Evolutionary conservation across 2,329 filamentous ascomycete species (phyloP), one percentile per base, ranked within the genome.

Genomic region (Arthrocladium fulminans): DNA sequence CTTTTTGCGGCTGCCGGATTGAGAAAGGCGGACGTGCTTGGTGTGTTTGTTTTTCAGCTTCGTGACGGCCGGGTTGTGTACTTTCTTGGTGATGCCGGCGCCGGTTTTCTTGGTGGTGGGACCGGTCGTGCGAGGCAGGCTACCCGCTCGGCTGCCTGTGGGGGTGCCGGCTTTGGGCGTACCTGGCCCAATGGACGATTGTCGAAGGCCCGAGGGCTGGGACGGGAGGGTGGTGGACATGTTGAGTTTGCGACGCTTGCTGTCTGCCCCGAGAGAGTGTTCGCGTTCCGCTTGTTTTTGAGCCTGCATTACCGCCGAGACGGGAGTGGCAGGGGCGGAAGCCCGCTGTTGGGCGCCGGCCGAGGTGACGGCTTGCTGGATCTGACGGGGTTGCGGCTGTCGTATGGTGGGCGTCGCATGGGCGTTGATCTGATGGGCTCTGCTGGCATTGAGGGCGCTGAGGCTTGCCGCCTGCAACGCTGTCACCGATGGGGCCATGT

Each of bases 111-210:
- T 79, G 51, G 74, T 71, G 20, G 61, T 57, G 54, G 62, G 47
- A 38, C 50, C 55, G 19, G 51, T 47, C 6, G 48, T 59, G 30
- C 70, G 69, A 8, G 79, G 79, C 2, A 72, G 74, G 53, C 78
- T 81, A 37, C 77, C 77, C 2, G 77, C 76, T n/a, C 79, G 77
- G 30, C 72, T 74, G 63, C 75, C 61, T 1, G 58, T 63, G 3
- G 70, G 70, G 0, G 79, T 81, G 2, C 73, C 72, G 0, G 74
- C 69, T 58, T 81, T 81, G 3, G 79, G 79, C 1, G 79, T 83
- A n/a, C 77, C 77, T 15, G 77, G 79, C 0, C 79, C 79, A 10
- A 79, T 65, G 0, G 79, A 82, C 0, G 76, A 75, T 60, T 82
- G 79, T 5, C 79, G 73, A 2, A 82, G 68, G 48, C 68, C 71